Conservation (phyloP, 768 basidiomycete genomes). For the Boletus rubropictus region DNA sequence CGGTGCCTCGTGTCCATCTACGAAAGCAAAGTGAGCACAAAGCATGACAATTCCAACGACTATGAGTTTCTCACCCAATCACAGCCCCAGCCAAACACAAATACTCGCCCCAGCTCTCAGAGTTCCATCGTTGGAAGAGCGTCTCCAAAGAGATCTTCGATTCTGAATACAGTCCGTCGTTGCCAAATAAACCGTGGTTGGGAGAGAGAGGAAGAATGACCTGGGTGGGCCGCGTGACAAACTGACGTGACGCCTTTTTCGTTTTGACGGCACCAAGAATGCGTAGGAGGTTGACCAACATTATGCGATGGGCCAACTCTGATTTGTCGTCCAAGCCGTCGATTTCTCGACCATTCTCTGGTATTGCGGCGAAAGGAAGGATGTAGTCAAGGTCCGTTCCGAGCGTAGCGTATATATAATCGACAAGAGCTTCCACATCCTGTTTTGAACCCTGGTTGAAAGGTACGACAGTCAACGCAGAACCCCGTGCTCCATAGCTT, state of each 20-base stretch:
- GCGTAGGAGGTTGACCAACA: conserved; percentile 95
- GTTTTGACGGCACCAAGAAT: conserved; percentile 95
- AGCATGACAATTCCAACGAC: conserved; percentile 4
- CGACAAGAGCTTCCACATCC: conserved; percentile 95
- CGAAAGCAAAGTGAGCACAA: conserved; percentile 5
- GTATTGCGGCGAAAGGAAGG: conserved; percentile 95
- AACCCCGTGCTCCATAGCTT: conserved; percentile 88
- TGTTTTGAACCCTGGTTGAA: conserved; percentile 99
- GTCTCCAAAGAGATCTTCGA: conserved; percentile 98
- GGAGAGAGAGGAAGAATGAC: conserved; percentile 97
- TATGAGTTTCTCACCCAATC: conserved; percentile 65
- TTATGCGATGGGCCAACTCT: conserved; percentile 96
- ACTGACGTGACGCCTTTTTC: conserved; percentile 95
- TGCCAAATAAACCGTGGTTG: conserved; percentile 96
- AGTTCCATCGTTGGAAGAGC: conserved; percentile 95
- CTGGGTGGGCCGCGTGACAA: conserved; percentile 97
- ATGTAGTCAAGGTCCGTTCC: conserved; percentile 98
- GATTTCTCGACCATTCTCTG: conserved; percentile 98
- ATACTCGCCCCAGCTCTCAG: conserved; percentile 99
- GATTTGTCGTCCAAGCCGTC: conserved; percentile 96
- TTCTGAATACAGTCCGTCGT: conserved; percentile 96
- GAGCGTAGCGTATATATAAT: conserved; percentile 95
- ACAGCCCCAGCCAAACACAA: conserved; percentile 97
- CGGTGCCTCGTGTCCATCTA: conserved; percentile 97
- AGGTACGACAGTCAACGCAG: conserved; percentile 95